Conservation (phyloP, 2,329 filamentous ascomycete genomes). For the Mycosphaerella arachidis region DNA sequence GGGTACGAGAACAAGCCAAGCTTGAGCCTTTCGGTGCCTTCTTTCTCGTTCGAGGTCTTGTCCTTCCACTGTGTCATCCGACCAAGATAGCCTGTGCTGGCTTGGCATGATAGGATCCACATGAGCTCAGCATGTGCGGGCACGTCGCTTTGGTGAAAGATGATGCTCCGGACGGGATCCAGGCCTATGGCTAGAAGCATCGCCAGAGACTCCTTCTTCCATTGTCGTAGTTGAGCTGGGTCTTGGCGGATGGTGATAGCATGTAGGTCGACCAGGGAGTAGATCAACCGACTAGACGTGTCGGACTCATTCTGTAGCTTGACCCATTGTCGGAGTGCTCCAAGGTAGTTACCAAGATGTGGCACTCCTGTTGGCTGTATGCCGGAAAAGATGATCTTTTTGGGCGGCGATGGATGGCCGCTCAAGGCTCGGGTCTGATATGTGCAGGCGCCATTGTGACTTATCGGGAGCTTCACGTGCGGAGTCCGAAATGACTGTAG, state of each 20-base stretch:
- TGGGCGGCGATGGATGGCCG: constrained; percentile 1
- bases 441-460: neutral
- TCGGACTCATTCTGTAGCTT: constrained; percentile 64
- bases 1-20: constrained; percentile 93
- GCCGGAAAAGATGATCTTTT: constrained; percentile 75
- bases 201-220: constrained; percentile 71
- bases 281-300: constrained; percentile 62
- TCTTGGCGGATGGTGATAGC: constrained; percentile 78
- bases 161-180: constrained; percentile 66
- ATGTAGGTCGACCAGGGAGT: constrained; percentile 88
- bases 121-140: constrained; percentile 82
- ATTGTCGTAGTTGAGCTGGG: constrained; percentile 55
- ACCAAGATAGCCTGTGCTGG: constrained; percentile 87
- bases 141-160: constrained; percentile 70
- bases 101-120: constrained; percentile 93
- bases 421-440: constrained; percentile 6
- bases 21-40: constrained; percentile 55
- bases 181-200: constrained; percentile 79
- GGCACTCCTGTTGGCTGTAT: constrained; percentile 95
- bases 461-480: neutral
- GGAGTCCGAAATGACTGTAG: neutral
- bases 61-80: constrained; percentile 99
- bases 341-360: constrained; percentile 92
- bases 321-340: constrained; percentile 83
- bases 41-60: constrained; percentile 39